Percentiles rank a stretch among this genome's conserved stretches.
Evolutionary conservation across 2,329 filamentous ascomycete species (phyloP).

Genomic region (Chaetomiaceae sp.): DNA sequence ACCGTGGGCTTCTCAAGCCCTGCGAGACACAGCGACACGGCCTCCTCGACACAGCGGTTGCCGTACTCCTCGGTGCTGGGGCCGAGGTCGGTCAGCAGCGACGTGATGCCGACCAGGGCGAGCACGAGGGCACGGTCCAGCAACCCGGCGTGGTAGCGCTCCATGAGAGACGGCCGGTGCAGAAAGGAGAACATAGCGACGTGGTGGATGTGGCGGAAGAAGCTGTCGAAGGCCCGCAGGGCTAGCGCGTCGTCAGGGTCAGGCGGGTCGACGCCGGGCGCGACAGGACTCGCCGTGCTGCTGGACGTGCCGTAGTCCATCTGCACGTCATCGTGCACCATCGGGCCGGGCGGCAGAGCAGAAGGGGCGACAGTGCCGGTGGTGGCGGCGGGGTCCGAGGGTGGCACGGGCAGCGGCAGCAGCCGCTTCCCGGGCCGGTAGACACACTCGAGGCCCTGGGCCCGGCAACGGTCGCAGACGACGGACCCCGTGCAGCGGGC

Average conservation of each 20-base stretch:
- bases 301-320: conserved; percentile 24
- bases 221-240: conserved; percentile 48
- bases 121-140: conserved; percentile 49
- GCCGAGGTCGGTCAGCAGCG: conserved; percentile 49
- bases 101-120: conserved; percentile 50
- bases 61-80: conserved; percentile 47
- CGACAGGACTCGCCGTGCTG: conserved; percentile 20
- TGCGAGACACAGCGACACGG: conserved; percentile 45
- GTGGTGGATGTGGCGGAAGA: conserved; percentile 54
- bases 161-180: conserved; percentile 54
- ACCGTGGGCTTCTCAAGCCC: conserved; percentile 51
- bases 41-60: conserved; percentile 48
- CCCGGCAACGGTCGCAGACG: conserved; percentile 46
- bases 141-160: conserved; percentile 50
- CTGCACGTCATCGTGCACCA: conserved; percentile 18
- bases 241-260: conserved; percentile 45
- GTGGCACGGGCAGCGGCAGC: conserved; percentile 17
- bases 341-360: conserved; percentile 23
- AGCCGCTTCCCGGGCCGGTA: conserved; percentile 45
- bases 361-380: background rate
- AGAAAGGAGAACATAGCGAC: conserved; percentile 54
- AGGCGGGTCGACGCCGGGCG: conserved; percentile 24
- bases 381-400: background rate
- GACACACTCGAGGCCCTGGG: conserved; percentile 50
- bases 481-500: conserved; percentile 53